These are phyloP conservation scores for Paraconiothyrium sp. DNA, from an alignment of 2,329 filamentous ascomycete genomes.

Conservation along the genomic window DNA sequence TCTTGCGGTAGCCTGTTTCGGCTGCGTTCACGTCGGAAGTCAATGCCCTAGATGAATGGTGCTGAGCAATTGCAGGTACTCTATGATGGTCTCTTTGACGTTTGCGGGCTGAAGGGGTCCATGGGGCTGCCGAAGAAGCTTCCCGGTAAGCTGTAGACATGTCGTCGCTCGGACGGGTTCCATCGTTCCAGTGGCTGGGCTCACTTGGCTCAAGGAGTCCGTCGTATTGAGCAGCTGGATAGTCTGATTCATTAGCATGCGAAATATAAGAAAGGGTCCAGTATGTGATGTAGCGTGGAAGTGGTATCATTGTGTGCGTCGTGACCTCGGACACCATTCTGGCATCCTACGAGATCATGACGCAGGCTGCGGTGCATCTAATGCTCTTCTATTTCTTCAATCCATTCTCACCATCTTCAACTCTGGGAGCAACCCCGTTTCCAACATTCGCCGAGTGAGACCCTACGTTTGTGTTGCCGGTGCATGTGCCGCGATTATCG, in stretches of 20 bases:
- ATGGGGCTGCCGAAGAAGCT: not conserved
- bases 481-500: conserved; percentile 17
- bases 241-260: conserved; percentile 2
- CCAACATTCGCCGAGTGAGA: conserved; percentile 39
- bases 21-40: not conserved
- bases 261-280: not conserved
- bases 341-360: not conserved
- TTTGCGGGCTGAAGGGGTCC: not conserved
- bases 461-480: conserved; percentile 37
- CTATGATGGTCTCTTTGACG: not conserved
- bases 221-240: not conserved
- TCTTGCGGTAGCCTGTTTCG: not conserved
- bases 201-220: not conserved
- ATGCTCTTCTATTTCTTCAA: conserved; percentile 27
- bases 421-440: conserved; percentile 41
- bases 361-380: not conserved
- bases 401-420: conserved; percentile 25
- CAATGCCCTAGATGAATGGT: not conserved
- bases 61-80: not conserved
- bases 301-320: conserved; percentile 1
- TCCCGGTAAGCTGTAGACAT: not conserved
- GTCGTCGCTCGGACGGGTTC: not conserved
- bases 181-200: not conserved
- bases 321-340: not conserved
- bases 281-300: not conserved